Evolutionary conservation across 257 asterid species (phyloP).

Genomic region (Salvia splendens): DNA sequence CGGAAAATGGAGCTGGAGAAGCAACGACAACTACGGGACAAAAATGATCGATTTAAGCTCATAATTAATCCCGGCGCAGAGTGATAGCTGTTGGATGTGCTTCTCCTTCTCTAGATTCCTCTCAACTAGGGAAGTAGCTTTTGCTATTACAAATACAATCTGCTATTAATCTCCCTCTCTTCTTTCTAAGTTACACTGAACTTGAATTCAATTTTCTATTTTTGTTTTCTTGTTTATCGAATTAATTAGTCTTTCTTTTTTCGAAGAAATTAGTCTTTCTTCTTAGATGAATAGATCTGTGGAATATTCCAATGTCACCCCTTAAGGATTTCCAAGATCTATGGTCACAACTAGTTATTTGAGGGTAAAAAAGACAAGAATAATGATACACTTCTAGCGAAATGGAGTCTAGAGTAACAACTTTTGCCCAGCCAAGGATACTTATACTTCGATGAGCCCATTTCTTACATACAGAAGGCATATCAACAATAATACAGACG

Average conservation of each 20-base stretch:
- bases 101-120: neutral
- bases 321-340: too few relatives aligned
- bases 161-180: too few relatives aligned
- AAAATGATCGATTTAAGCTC: slow-evolving; percentile 20
- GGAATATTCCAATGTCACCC: too few relatives aligned
- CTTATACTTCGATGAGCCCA: neutral
- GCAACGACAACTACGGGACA: neutral
- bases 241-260: too few relatives aligned
- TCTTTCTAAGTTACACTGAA: too few relatives aligned
- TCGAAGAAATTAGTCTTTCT: too few relatives aligned
- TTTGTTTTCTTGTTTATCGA: too few relatives aligned
- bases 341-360: neutral
- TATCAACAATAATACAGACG: neutral
- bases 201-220: too few relatives aligned
- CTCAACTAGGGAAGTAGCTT: too few relatives aligned
- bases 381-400: neutral
- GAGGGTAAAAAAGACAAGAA: neutral
- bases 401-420: neutral
- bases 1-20: slow-evolving; percentile 22
- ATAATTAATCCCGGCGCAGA: slow-evolving; percentile 5
- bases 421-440: neutral
- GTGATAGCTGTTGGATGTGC: neutral
- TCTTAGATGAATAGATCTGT: too few relatives aligned
- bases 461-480: neutral
- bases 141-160: too few relatives aligned